Percentiles rank a stretch among this genome's conserved stretches.
These are phyloP conservation scores for Blastobotrys niveus DNA, from an alignment of 1,139 yeast species.

Conservation along the genomic window DNA sequence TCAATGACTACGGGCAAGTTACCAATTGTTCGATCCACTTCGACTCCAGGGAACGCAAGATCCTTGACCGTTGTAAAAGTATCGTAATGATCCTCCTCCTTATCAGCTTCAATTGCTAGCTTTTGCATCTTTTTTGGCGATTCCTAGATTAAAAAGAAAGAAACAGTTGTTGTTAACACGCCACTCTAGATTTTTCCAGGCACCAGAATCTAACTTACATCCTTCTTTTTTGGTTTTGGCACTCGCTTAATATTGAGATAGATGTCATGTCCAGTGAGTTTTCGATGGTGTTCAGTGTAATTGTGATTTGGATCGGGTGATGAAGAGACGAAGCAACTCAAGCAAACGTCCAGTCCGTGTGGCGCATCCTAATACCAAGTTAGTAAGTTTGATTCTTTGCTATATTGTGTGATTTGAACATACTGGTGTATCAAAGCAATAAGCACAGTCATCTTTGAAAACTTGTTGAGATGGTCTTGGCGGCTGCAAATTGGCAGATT, in stretches of 20 bases:
- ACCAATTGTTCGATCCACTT: constrained; percentile 15
- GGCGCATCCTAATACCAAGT: constrained; percentile 39
- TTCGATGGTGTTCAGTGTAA: constrained; percentile 51
- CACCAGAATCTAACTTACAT: background rate
- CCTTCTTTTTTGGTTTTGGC: constrained; percentile 35
- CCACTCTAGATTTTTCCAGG: no score
- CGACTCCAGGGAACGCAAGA: constrained; percentile 23
- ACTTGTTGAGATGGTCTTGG: constrained; percentile 34
- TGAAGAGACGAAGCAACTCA: constrained; percentile 59
- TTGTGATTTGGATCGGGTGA: constrained; percentile 46
- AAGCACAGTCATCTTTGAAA: constrained; percentile 80
- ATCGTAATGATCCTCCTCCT: constrained; percentile 65
- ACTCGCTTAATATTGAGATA: constrained; percentile 53
- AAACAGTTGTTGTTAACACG: no score
- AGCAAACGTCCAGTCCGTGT: constrained; percentile 67
- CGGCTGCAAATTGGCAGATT: constrained; percentile 19
- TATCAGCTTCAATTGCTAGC: constrained; percentile 64
- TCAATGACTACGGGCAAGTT: constrained; percentile 36
- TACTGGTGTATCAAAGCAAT: constrained; percentile 62
- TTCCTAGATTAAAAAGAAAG: constrained; percentile 24
- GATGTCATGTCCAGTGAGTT: constrained; percentile 47
- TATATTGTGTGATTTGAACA: background rate
- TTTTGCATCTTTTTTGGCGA: constrained; percentile 55
- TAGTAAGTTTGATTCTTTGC: constrained; percentile 5
- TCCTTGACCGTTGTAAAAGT: constrained; percentile 45